Evolutionary conservation across 2,329 filamentous ascomycete species (phyloP).

Genomic region (Penicillium sp.): DNA sequence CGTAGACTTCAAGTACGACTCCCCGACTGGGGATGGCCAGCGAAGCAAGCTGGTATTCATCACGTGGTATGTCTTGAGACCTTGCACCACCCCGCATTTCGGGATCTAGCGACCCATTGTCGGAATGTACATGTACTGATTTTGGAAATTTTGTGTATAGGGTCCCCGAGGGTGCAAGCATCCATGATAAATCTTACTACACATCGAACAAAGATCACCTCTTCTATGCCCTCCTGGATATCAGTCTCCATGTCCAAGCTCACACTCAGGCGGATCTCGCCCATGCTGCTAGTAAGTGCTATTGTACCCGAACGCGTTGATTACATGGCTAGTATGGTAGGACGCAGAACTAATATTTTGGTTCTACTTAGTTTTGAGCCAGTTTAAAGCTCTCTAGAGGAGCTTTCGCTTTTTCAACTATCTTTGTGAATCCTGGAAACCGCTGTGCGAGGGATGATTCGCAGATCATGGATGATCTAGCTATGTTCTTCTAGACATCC

Average conservation of each 20-base stretch:
- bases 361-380: conserved; percentile 9
- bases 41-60: conserved; percentile 22
- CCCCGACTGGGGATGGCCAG: conserved; percentile 13
- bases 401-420: not conserved
- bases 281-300: conserved; percentile 16
- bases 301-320: not conserved
- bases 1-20: conserved; percentile 18
- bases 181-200: conserved; percentile 21
- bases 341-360: not conserved
- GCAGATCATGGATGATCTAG: not conserved
- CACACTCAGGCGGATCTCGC: conserved; percentile 14
- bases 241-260: conserved; percentile 24
- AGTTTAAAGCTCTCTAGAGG: conserved; percentile 21
- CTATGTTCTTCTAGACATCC: not conserved
- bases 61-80: conserved; percentile 18
- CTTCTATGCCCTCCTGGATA: conserved; percentile 16
- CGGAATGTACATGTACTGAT: not conserved
- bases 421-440: not conserved
- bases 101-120: not conserved
- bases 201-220: conserved; percentile 22
- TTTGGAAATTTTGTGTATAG: conserved; percentile 1
- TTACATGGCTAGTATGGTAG: not conserved
- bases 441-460: not conserved
- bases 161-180: conserved; percentile 17
- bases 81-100: not conserved